A percentile compares a stretch with the other conserved stretches of the same genome.
Evolutionary conservation across 2,329 filamentous ascomycete species (phyloP).

Genomic region (Epichloe sylvatica): DNA sequence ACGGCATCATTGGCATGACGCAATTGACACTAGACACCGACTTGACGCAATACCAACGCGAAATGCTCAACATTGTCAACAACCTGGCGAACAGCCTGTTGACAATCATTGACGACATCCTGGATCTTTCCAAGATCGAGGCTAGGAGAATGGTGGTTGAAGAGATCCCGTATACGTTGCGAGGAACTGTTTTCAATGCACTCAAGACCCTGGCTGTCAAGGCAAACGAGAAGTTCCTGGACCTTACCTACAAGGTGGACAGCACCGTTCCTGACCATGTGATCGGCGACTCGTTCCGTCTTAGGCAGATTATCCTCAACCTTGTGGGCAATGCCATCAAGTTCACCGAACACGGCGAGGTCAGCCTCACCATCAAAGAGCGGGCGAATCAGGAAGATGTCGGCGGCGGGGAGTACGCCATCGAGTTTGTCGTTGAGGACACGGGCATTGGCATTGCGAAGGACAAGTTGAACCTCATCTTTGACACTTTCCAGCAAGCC

Average conservation of each 20-base stretch:
- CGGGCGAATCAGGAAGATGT: constrained; percentile 49
- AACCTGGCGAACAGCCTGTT: constrained; percentile 90
- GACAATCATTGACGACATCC: constrained; percentile 84
- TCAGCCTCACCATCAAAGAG: constrained; percentile 79
- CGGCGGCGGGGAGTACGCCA: constrained; percentile 66
- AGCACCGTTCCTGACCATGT: constrained; percentile 90
- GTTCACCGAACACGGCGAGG: constrained; percentile 92
- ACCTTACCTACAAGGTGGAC: constrained; percentile 86
- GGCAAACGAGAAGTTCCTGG: constrained; percentile 88
- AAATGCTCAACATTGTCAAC: constrained; percentile 98
- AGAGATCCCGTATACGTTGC: constrained; percentile 88
- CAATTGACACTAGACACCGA: constrained; percentile 92
- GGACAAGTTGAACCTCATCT: constrained; percentile 92
- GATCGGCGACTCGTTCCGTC: constrained; percentile 87
- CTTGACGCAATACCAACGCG: constrained; percentile 84
- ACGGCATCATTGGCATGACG: constrained; percentile 97
- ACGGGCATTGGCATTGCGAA: constrained; percentile 93
- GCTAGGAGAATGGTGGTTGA: constrained; percentile 97
- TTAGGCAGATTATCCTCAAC: constrained; percentile 93
- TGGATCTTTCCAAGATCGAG: constrained; percentile 71
- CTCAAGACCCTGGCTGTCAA: constrained; percentile 94
- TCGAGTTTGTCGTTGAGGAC: constrained; percentile 91
- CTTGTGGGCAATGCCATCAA: constrained; percentile 97
- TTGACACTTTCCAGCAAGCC: constrained; percentile 97
- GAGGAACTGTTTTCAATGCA: constrained; percentile 92